Evolutionary conservation across 441 rosid species (phyloP), one percentile per base, ranked within the genome.

Genomic region (Erysimum cheiri): DNA sequence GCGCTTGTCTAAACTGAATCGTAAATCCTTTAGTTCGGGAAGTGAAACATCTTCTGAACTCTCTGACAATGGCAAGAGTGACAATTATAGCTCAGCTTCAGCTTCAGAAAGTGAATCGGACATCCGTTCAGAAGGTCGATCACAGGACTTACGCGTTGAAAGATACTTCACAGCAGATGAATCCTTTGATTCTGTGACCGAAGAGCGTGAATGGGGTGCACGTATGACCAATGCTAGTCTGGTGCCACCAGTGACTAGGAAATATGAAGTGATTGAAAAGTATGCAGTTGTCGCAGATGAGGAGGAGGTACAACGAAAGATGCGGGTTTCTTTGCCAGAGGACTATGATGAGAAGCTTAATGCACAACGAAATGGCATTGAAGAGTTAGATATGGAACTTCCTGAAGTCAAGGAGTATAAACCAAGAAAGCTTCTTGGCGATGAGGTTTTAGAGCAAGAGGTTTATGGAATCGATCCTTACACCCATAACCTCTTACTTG

Each of bases 171-270:
- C 80, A 65, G 84, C 70, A 22, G 93, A 89, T 49, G 96, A 87
- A 60, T 76, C 85, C 67, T 80, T 82, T 43, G 92, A 88, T 80
- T 79, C 87, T 62, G 74, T 85, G 69, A 58, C 75, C 14, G 99
- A 91, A 71, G 99, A 96, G 61, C 97, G 99, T 62, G 99, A 96
- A 80, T 96, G 99, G 99, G 99, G 99, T 81, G 98, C 98, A 40
- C 99, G 99, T 69, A 96, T 96, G 99, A 96, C 99, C 60, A 91
- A 93, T 80, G 97, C 84, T 58, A 83, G 99, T 79, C 83, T 96
- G 72, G 99, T 96, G 79, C 99, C 99, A 81, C 99, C 99, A 56
- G 97, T 96, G 66, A 96, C 99, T 12, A 86, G 99, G 83, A 93
- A 93, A 81, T 96, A 96, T 78, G 98, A 96, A 80, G 96, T 90